A percentile compares a stretch with the other conserved stretches of the same genome.
These are phyloP conservation scores for Puya raimondii DNA, from an alignment of 176 grass and related monocot genomes.

Conservation along the genomic window DNA sequence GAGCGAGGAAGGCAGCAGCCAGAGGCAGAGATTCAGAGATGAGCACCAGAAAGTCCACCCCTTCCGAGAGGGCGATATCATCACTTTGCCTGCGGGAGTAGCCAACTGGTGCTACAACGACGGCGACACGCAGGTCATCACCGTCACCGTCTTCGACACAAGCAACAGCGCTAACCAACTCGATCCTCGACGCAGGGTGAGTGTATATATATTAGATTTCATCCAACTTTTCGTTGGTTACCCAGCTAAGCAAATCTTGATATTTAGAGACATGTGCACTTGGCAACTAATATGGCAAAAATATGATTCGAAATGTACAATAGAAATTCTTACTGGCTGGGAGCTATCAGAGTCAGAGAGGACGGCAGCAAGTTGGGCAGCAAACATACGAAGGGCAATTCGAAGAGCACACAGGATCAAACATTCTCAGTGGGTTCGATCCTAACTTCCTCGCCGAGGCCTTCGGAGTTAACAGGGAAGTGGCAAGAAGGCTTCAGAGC, in stretches of 20 bases:
- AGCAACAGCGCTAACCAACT: conserved; percentile 10
- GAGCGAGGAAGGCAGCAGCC: not conserved
- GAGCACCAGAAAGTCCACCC: conserved; percentile 20
- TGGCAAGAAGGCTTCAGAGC: conserved; percentile 18
- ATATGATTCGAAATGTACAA: too few species aligned
- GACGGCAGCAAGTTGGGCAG: too few species aligned
- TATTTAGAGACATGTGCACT: too few species aligned
- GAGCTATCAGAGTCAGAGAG: conserved; percentile 4
- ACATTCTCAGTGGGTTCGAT: conserved; percentile 31
- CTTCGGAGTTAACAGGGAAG: conserved; percentile 15
- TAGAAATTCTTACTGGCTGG: conserved; percentile 42
- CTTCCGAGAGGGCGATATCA: conserved; percentile 17
- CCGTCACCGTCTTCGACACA: conserved; percentile 14
- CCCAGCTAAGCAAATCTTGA: too few species aligned
- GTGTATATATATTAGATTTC: too few species aligned
- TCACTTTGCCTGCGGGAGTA: conserved; percentile 12
- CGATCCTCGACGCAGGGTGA: conserved; percentile 5
- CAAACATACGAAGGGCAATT: not conserved
- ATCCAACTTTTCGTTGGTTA: too few species aligned
- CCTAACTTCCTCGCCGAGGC: conserved; percentile 23
- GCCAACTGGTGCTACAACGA: conserved; percentile 35
- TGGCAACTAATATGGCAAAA: too few species aligned
- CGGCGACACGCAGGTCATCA: conserved; percentile 23
- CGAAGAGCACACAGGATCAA: not conserved
- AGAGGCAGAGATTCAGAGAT: conserved; percentile 12